These are phyloP conservation scores for Colletotrichum sp. DNA, from an alignment of 2,329 filamentous ascomycete species.

Conservation along the genomic window DNA sequence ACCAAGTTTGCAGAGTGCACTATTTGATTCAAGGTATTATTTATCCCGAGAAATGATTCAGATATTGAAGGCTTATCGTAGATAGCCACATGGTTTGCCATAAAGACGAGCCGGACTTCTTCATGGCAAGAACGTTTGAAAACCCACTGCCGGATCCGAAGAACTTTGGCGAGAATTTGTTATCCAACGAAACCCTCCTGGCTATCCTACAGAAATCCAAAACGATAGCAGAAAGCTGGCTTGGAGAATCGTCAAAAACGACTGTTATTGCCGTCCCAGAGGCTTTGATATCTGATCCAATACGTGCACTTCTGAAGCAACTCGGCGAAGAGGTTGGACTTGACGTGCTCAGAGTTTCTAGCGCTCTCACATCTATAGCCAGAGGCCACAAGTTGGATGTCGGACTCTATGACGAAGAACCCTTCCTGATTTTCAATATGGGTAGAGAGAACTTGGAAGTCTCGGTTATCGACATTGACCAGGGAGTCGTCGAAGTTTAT, in stretches of 20 bases:
- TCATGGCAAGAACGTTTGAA: not conserved
- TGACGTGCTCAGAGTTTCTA: not conserved
- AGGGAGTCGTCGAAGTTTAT: not conserved
- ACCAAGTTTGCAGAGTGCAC: not conserved
- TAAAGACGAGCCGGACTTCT: not conserved
- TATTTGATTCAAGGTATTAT: not conserved
- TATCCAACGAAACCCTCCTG: not conserved
- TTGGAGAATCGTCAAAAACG: not conserved
- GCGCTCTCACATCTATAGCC: not conserved
- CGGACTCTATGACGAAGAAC: not conserved
- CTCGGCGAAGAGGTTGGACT: not conserved
- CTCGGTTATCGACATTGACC: not conserved
- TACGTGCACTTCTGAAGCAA: not conserved
- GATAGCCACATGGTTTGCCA: not conserved
- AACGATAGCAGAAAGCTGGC: not conserved
- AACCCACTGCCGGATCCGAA: not conserved
- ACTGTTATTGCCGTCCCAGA: not conserved
- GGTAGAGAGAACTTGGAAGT: not conserved
- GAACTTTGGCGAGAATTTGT: accelerated
- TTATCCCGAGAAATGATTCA: not conserved
- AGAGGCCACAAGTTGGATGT: not conserved
- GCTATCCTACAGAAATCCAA: not conserved
- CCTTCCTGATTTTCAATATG: not conserved
- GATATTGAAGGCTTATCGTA: not conserved
- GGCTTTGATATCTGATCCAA: not conserved